These are phyloP conservation scores for Saccharomyces pastorianus DNA, from an alignment of 1,139 yeast species.

Conservation along the genomic window DNA sequence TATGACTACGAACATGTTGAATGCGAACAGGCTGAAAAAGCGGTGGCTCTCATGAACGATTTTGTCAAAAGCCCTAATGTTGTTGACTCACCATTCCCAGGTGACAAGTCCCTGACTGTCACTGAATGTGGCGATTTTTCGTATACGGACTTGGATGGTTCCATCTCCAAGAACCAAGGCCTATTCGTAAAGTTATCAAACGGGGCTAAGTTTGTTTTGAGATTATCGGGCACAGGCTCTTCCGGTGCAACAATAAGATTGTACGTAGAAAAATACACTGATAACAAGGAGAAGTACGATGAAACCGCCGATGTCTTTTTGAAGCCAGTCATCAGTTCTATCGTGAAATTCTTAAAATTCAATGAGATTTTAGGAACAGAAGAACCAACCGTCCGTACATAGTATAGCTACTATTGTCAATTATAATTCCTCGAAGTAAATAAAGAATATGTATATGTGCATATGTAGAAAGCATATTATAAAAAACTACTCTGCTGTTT, in stretches of 20 bases:
- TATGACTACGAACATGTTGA: too few species aligned
- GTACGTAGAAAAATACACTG: constrained; percentile 77
- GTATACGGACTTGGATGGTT: constrained; percentile 91
- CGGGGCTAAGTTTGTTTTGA: constrained; percentile 81
- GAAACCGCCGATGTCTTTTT: constrained; percentile 64
- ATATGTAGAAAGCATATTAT: neutral
- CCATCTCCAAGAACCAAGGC: constrained; percentile 88
- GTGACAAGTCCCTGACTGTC: constrained; percentile 43
- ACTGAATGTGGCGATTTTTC: constrained; percentile 80
- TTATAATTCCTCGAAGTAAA: neutral
- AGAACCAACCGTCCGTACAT: constrained; percentile 86
- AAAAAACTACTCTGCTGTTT: neutral
- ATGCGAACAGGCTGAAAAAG: constrained; percentile 59
- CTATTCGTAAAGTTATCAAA: constrained; percentile 70
- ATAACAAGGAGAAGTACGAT: constrained; percentile 45
- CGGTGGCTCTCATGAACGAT: constrained; percentile 50
- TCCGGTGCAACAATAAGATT: constrained; percentile 95
- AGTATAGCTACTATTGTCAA: neutral
- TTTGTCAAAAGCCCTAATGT: constrained; percentile 39
- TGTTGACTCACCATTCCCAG: constrained; percentile 37
- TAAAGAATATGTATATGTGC: neutral
- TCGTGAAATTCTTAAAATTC: constrained; percentile 63
- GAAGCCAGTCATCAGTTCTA: constrained; percentile 50
- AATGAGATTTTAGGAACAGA: constrained; percentile 71
- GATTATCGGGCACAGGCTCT: constrained; percentile 96